A percentile compares a stretch with the other conserved stretches of the same genome.
Evolutionary conservation across 768 basidiomycete genomes (phyloP).

Genomic region (Ramaria sp.): DNA sequence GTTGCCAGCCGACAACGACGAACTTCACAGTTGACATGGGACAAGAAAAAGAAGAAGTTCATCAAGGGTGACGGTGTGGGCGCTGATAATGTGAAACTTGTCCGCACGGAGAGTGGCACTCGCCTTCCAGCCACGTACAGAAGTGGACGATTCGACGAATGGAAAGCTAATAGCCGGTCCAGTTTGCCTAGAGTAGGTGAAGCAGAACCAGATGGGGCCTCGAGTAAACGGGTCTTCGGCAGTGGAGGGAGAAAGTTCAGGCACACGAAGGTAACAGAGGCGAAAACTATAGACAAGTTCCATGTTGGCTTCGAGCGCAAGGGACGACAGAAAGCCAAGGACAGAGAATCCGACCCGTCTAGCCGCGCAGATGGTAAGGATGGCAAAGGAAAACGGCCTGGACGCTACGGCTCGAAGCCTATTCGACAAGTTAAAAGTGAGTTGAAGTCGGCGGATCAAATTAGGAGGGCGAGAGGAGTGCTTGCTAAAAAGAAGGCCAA

Average conservation of each 20-base stretch:
- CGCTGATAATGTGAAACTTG: slow-evolving; percentile 88
- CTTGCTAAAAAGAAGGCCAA: slow-evolving; percentile 60
- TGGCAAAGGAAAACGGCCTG: slow-evolving; percentile 21
- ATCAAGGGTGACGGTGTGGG: slow-evolving; percentile 77
- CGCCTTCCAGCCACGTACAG: slow-evolving; percentile 86
- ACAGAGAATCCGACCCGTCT: neutral
- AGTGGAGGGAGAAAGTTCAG: slow-evolving; percentile 49
- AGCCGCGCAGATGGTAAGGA: slow-evolving; percentile 20
- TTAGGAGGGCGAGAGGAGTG: slow-evolving; percentile 62
- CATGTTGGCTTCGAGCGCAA: slow-evolving; percentile 68
- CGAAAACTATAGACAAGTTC: slow-evolving; percentile 73
- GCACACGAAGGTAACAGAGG: slow-evolving; percentile 51
- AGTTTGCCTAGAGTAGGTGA: slow-evolving; percentile 78
- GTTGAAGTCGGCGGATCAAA: slow-evolving; percentile 80
- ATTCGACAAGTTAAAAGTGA: slow-evolving; percentile 63
- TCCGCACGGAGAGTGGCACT: slow-evolving; percentile 86
- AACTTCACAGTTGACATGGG: slow-evolving; percentile 72
- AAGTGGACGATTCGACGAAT: slow-evolving; percentile 91
- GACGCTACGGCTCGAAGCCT: slow-evolving; percentile 50
- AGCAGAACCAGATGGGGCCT: slow-evolving; percentile 40
- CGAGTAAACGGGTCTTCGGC: slow-evolving; percentile 18
- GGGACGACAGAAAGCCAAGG: slow-evolving; percentile 46
- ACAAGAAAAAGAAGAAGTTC: slow-evolving; percentile 94
- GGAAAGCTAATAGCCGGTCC: slow-evolving; percentile 73
- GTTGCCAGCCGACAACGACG: slow-evolving; percentile 42